Evolutionary conservation across 2,329 filamentous ascomycete species (phyloP).

Genomic region (Daldinia sp.): DNA sequence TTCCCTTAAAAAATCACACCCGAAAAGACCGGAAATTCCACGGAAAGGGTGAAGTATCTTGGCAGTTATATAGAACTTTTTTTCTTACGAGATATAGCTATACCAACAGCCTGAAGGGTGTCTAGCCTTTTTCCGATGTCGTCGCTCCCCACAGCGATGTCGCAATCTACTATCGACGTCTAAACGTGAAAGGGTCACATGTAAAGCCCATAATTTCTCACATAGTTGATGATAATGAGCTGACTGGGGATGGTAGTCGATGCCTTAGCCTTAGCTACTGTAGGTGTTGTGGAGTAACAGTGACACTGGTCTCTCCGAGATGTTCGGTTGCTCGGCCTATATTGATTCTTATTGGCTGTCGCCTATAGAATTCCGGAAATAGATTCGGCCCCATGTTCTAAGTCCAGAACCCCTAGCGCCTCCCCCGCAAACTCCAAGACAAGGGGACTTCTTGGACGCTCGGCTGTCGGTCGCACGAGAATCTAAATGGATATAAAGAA

Average conservation of each 20-base stretch:
- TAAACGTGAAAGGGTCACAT: slow-evolving; percentile 13
- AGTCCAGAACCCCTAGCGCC: slow-evolving; percentile 23
- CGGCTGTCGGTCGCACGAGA: slow-evolving; percentile 24
- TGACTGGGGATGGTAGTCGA: slow-evolving; percentile 15
- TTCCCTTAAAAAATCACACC: neutral
- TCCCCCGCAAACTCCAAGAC: slow-evolving; percentile 28
- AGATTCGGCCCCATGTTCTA: slow-evolving; percentile 22
- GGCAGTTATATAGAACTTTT: neutral
- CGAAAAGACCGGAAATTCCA: neutral
- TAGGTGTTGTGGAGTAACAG: slow-evolving; percentile 24
- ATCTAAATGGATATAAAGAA: slow-evolving; percentile 16
- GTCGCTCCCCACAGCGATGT: slow-evolving; percentile 44
- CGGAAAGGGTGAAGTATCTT: neutral
- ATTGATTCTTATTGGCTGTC: slow-evolving; percentile 21
- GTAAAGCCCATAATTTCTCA: slow-evolving; percentile 16
- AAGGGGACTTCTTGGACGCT: slow-evolving; percentile 12
- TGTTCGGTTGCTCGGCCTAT: slow-evolving; percentile 30
- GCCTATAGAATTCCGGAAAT: neutral
- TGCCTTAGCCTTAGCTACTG: slow-evolving; percentile 23
- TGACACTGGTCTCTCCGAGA: slow-evolving; percentile 15
- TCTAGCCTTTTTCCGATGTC: slow-evolving; percentile 22
- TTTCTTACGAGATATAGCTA: neutral
- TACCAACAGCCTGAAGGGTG: slow-evolving; percentile 1
- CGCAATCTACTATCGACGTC: slow-evolving; percentile 30
- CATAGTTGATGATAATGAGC: slow-evolving; percentile 21